Percentiles rank a stretch among this genome's conserved stretches.
Conservation (phyloP, 768 basidiomycete species). For the Leccinum broughii region DNA sequence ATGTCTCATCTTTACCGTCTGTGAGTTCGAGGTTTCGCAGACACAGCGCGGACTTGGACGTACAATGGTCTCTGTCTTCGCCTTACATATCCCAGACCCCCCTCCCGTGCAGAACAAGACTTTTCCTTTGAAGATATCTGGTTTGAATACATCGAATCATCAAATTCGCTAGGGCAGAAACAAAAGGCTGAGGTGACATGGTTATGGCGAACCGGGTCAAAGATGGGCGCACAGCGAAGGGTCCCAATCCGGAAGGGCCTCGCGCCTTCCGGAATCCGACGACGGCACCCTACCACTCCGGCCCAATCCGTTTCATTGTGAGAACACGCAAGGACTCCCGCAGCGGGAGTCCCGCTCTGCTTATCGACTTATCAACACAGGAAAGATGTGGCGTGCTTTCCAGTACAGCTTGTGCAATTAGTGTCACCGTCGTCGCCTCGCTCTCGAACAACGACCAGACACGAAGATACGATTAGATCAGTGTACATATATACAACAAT, state of each 20-base stretch:
- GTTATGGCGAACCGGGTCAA: background rate
- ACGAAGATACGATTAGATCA: slow-evolving; percentile 17
- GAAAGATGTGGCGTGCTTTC: background rate
- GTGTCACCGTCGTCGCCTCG: no score
- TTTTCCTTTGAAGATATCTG: slow-evolving; percentile 81
- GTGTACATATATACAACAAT: slow-evolving; percentile 23
- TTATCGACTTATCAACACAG: background rate
- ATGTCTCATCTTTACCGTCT: slow-evolving; percentile 63
- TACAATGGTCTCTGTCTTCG: slow-evolving; percentile 83
- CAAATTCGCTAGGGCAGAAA: slow-evolving; percentile 52
- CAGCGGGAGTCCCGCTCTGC: background rate
- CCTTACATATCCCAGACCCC: slow-evolving; percentile 89
- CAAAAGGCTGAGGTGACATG: slow-evolving; percentile 43
- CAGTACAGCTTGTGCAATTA: background rate
- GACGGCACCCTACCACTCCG: no score
- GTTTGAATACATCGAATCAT: slow-evolving; percentile 60
- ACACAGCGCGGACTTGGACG: slow-evolving; percentile 22
- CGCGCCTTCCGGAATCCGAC: no score
- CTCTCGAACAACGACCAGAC: background rate
- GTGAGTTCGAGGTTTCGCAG: slow-evolving; percentile 7
- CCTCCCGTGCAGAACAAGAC: slow-evolving; percentile 92
- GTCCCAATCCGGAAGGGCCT: no score
- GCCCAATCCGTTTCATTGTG: background rate
- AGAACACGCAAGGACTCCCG: background rate
- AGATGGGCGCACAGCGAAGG: no score